These are phyloP conservation scores for Colletotrichum neosansevieriae DNA, from an alignment of 2,329 filamentous ascomycete species.

Conservation along the genomic window DNA sequence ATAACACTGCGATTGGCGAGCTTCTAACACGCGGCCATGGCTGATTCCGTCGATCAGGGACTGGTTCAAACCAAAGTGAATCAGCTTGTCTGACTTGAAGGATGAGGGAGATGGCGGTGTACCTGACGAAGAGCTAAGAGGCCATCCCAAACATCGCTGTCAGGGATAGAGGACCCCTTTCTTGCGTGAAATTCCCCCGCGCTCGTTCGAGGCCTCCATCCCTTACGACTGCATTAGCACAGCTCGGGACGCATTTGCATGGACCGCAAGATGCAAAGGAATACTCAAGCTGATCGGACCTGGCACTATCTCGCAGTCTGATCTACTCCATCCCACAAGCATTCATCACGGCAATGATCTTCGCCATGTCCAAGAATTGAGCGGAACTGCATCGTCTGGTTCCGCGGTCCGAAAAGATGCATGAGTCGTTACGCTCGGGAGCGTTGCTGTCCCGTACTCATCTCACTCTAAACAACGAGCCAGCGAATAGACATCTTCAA, in stretches of 20 bases:
- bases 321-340: constrained; percentile 12
- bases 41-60: constrained; percentile 21
- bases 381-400: constrained; percentile 7
- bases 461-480: constrained; percentile 14
- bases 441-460: constrained; percentile 6
- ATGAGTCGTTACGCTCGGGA: constrained; percentile 11
- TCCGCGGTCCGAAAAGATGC: constrained; percentile 13
- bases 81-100: background rate
- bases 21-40: constrained; percentile 14
- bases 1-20: constrained; percentile 22
- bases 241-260: constrained; percentile 22
- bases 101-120: background rate
- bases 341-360: constrained; percentile 12
- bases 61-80: background rate
- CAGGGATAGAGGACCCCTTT: background rate
- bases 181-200: constrained; percentile 1
- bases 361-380: background rate
- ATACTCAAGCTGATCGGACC: background rate
- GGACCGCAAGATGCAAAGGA: constrained; percentile 12
- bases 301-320: constrained; percentile 21
- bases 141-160: background rate
- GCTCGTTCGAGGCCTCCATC: constrained; percentile 1
- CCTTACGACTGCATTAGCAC: constrained; percentile 26
- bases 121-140: background rate
- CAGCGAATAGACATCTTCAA: constrained; percentile 8